These are phyloP conservation scores for Theobroma cacao DNA, from an alignment of 345 rosid species.

Conservation along the genomic window DNA sequence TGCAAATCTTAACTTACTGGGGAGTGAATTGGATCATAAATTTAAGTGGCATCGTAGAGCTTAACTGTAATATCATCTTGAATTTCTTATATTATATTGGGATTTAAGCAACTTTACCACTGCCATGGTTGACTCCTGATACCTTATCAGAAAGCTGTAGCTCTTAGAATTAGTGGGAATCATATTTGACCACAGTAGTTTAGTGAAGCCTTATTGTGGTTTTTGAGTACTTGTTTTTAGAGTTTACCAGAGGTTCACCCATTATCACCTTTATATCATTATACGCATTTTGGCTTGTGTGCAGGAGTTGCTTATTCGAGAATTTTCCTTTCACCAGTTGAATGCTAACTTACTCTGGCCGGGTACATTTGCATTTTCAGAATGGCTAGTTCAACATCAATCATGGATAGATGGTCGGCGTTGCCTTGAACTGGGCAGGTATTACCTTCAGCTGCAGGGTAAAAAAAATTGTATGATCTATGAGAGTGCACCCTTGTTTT, in stretches of 20 bases:
- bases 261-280: not conserved
- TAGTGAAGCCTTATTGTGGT: not conserved
- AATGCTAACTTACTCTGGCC: constrained; percentile 99
- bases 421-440: constrained; percentile 94
- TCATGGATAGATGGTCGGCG: constrained; percentile 51
- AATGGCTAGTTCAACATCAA: constrained; percentile 69
- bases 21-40: not conserved
- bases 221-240: not conserved
- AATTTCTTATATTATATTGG: not conserved
- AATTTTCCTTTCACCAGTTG: constrained; percentile 83
- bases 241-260: not conserved
- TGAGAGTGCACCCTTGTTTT: not conserved
- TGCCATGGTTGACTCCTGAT: not conserved
- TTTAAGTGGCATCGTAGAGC: not conserved
- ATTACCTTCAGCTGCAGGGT: not conserved
- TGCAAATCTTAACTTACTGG: not conserved
- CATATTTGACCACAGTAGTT: not conserved
- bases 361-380: constrained; percentile 85
- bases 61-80: not conserved
- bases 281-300: constrained; percentile 19
- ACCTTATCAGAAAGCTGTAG: not conserved
- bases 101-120: not conserved
- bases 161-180: not conserved
- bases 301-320: constrained; percentile 77
- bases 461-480: not conserved